Base-by-base conservation (phyloP, 441 rosid genomes). In the Omphalea diandra region DNA sequence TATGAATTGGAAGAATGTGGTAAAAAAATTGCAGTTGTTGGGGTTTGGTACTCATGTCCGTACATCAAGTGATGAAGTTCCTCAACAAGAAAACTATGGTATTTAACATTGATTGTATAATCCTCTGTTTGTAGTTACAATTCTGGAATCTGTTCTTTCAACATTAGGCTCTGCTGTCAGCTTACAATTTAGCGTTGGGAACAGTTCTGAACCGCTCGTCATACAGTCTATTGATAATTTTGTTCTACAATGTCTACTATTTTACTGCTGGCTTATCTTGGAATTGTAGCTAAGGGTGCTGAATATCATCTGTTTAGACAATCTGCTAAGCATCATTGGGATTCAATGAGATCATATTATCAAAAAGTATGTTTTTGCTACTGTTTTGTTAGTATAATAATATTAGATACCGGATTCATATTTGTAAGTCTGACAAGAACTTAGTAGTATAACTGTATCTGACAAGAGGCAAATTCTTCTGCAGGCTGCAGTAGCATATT, bases 1-100 rank as follows among this genome's bases (percentile, higher is more conserved):
- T 52, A 87, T 88, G 95, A 84, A 83, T 80, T 94, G 98, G 98
- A 87, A 85, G 82, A 84, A 84, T 71, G 86, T 91, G 61, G 92
- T 86, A 58, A 91, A 85, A 83, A 91, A 94, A 82, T 73, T 91
- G 91, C 89, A 83, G 79, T 79, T 84, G 35, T 83, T 94, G 76
- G 85, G 86, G 59, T 82, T 80, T 72, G 81, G 72, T 71, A 44
- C 74, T 75, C 86, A 86, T 83, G 73, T 75, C 75, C 68, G 73
- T 76, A 70, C 78, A 32, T 78, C 89, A 79, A 75, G 72, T 75
- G 80, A 72, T 64, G 77, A 75, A 70, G 81, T 79, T 69, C 63
- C 77, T 76, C 84, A 68, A 74, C 85, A 75, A 50, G 77, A 70
- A 50, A 74, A 22, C 32, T 55, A 65, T 75, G 95, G 98, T 92